Conservation (phyloP, 345 rosid species). For the Kandelia obovata region DNA sequence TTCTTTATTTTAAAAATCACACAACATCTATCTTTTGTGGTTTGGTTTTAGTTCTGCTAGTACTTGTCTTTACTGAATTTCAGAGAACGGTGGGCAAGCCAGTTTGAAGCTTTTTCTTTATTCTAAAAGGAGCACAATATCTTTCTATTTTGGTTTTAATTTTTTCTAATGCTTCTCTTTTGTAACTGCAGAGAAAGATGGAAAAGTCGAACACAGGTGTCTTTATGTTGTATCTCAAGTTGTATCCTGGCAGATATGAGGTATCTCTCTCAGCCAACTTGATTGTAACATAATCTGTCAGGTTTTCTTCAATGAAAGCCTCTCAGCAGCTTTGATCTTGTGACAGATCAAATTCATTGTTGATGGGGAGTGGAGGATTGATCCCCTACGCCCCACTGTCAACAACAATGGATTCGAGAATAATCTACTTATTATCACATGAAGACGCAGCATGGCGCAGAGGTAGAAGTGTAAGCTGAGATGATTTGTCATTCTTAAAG, state of each 20-base stretch:
- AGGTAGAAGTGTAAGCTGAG: background rate
- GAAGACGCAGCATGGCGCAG: conserved; percentile 8
- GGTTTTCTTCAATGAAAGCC: background rate
- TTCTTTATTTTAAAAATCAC: too few relatives aligned
- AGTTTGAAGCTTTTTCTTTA: too few relatives aligned
- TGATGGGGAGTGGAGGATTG: conserved; percentile 90
- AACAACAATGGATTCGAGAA: conserved; percentile 57
- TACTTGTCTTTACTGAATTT: too few relatives aligned
- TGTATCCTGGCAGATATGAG: conserved; percentile 92
- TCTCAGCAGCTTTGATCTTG: conserved; percentile 12
- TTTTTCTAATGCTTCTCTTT: too few relatives aligned
- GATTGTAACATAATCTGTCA: background rate
- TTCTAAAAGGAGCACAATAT: too few relatives aligned
- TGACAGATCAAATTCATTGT: conserved; percentile 85
- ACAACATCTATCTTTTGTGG: too few relatives aligned
- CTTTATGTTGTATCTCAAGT: conserved; percentile 59
- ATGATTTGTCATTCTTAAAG: background rate
- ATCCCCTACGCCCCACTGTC: conserved; percentile 85
- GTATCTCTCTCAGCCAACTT: conserved; percentile 28
- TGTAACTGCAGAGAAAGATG: conserved; percentile 65
- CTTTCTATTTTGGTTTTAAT: too few relatives aligned
- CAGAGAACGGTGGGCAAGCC: too few relatives aligned
- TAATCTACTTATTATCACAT: conserved; percentile 65
- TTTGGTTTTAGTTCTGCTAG: too few relatives aligned
- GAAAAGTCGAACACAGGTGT: conserved; percentile 63